Evolutionary conservation across 768 basidiomycete species (phyloP).

Genomic region (Amanita polypyramis): DNA sequence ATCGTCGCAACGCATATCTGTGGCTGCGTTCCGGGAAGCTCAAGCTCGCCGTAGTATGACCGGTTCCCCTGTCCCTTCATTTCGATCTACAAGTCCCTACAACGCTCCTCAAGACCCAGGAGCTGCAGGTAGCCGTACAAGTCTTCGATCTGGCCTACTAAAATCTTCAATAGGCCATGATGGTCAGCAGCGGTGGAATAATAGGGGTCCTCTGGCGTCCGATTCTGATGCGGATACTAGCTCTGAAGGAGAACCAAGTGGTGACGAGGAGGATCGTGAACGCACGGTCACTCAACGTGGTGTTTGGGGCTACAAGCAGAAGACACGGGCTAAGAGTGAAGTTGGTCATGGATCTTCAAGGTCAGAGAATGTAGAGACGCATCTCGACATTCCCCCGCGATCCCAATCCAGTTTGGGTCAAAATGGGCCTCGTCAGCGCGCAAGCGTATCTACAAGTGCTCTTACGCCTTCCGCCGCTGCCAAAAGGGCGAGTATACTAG

Average conservation of each 20-base stretch:
- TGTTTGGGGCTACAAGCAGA: constrained; percentile 3
- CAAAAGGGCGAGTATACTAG: constrained; percentile 34
- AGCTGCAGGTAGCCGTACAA: constrained; percentile 13
- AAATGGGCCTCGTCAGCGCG: constrained; percentile 27
- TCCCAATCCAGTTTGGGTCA: constrained; percentile 26
- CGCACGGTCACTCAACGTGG: constrained; percentile 11
- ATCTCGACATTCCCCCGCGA: constrained; percentile 14
- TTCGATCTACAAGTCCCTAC: constrained; percentile 30
- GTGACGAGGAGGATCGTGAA: constrained; percentile 16
- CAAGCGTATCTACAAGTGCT: constrained; percentile 52
- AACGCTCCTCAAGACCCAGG: constrained; percentile 13
- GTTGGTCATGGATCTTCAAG: constrained; percentile 24
- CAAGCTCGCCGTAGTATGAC: constrained; percentile 56
- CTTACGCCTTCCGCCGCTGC: constrained; percentile 40
- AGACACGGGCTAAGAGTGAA: constrained; percentile 14
- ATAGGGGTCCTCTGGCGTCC: constrained; percentile 15
- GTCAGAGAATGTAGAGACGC: constrained; percentile 6
- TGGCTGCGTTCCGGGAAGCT: constrained; percentile 74
- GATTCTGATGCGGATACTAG: constrained; percentile 20
- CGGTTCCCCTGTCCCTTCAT: constrained; percentile 48
- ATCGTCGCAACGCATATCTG: constrained; percentile 64
- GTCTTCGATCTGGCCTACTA: constrained; percentile 10
- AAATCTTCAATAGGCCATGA: constrained; percentile 1
- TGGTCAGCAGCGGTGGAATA: not conserved
- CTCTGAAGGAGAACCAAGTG: constrained; percentile 13